These are phyloP conservation scores for Talaromyces pinophilus DNA, from an alignment of 2,329 filamentous ascomycete genomes.

Conservation along the genomic window DNA sequence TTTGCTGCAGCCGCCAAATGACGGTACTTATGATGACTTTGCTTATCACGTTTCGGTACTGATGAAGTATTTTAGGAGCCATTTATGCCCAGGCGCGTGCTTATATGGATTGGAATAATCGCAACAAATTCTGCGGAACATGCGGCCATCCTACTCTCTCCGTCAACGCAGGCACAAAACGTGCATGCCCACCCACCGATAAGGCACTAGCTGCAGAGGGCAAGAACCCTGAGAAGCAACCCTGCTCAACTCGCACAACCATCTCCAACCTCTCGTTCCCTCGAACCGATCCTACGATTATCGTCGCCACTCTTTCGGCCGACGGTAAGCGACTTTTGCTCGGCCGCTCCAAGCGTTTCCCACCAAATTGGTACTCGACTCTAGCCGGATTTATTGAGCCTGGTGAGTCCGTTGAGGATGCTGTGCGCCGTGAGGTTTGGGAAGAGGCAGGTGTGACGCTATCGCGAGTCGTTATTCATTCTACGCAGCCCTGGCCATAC, in stretches of 20 bases:
- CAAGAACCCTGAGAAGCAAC: constrained; percentile 52
- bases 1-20: constrained; percentile 60
- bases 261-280: constrained; percentile 92
- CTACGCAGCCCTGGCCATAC: constrained; percentile 85
- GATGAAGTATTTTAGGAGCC: constrained; percentile 62
- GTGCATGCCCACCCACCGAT: constrained; percentile 48
- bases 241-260: constrained; percentile 79
- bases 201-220: constrained; percentile 35
- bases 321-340: constrained; percentile 78
- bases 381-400: constrained; percentile 86
- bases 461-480: constrained; percentile 77
- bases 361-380: constrained; percentile 81
- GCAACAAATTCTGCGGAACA: constrained; percentile 87
- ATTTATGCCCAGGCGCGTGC: constrained; percentile 88
- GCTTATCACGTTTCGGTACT: neutral
- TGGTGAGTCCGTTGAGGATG: constrained; percentile 81
- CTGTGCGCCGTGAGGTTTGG: constrained; percentile 80
- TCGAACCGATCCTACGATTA: constrained; percentile 90
- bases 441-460: constrained; percentile 78
- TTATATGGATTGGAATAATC: constrained; percentile 88
- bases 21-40: constrained; percentile 50
- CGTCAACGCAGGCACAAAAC: constrained; percentile 48
- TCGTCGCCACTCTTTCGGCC: constrained; percentile 84
- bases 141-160: constrained; percentile 78
- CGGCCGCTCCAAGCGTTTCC: constrained; percentile 82